phyloP scores from a whole-genome alignment of 306 rosid species.

The Malus sieversii region DNA sequence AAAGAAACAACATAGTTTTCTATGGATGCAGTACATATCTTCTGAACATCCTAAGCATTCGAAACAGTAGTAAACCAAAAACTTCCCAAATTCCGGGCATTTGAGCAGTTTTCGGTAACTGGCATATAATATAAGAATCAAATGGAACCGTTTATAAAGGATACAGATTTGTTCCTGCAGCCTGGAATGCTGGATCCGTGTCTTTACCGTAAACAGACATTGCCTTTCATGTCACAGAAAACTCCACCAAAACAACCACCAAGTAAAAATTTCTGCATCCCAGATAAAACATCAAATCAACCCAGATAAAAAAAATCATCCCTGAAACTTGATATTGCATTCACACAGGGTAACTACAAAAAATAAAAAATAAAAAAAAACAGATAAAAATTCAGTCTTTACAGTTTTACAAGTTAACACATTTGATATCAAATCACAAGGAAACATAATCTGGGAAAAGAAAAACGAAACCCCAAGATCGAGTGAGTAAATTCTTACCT shows the following conservation, averaged over 20 bases:
- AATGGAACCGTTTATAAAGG: conserved; percentile 40
- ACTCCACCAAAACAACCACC: conserved; percentile 13
- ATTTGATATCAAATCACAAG: neutral
- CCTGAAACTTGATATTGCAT: neutral
- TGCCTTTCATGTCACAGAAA: conserved; percentile 26
- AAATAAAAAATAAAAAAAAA: neutral
- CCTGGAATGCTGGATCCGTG: conserved; percentile 61
- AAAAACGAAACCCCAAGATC: neutral
- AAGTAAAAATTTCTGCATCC: conserved; percentile 24
- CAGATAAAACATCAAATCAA: neutral
- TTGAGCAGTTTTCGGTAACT: too few species aligned
- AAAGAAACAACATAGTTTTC: neutral
- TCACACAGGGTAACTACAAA: neutral
- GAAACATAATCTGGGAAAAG: too few species aligned
- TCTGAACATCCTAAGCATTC: neutral
- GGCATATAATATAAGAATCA: neutral
- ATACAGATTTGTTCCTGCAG: conserved; percentile 80
- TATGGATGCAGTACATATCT: neutral
- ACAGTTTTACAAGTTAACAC: neutral
- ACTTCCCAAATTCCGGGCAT: too few species aligned
- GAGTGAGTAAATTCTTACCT: neutral
- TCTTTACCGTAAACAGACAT: conserved; percentile 72
- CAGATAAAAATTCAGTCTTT: neutral
- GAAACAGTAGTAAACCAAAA: neutral
- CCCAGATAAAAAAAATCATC: neutral